Conservation (phyloP, 2,329 filamentous ascomycete genomes). For the Zopfia rhizophila region DNA sequence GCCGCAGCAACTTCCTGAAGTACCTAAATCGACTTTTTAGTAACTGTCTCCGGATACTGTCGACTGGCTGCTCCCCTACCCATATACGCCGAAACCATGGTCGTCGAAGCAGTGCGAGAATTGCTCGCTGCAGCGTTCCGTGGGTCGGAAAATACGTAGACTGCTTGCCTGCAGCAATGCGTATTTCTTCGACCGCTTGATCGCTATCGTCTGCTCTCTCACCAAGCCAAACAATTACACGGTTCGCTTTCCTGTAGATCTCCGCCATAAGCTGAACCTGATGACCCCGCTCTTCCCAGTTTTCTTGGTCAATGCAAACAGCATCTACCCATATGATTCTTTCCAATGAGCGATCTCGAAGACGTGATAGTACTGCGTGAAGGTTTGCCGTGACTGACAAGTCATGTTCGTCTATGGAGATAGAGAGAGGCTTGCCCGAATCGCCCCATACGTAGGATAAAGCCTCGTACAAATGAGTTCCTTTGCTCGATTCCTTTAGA, state of each 20-base stretch:
- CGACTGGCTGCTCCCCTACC: conserved; percentile 16
- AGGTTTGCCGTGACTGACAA: conserved; percentile 4
- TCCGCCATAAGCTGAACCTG: conserved; percentile 20
- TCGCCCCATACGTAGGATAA: conserved; percentile 16
- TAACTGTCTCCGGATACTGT: conserved; percentile 7
- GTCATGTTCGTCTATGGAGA: conserved; percentile 16
- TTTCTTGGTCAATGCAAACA: conserved; percentile 18
- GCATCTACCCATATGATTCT: conserved; percentile 17
- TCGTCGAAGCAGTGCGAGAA: conserved; percentile 23
- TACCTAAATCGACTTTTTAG: conserved; percentile 24
- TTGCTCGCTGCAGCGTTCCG: conserved; percentile 17
- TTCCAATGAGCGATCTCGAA: not conserved
- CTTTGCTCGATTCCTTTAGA: no score
- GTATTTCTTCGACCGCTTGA: conserved; percentile 22
- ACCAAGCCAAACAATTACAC: conserved; percentile 25
- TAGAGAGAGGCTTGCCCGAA: conserved; percentile 7
- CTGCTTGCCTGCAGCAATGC: conserved; percentile 14
- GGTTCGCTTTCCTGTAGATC: conserved; percentile 19
- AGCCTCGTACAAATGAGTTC: conserved; percentile 16
- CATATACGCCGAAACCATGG: conserved; percentile 33
- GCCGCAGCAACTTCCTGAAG: conserved; percentile 34
- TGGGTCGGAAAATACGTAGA: conserved; percentile 5
- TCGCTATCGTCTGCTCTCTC: conserved; percentile 21
- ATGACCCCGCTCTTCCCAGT: conserved; percentile 13
- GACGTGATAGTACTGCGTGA: not conserved